These are phyloP conservation scores for Limonium bicolor DNA, from an alignment of 148 eudicot genomes.

Conservation along the genomic window DNA sequence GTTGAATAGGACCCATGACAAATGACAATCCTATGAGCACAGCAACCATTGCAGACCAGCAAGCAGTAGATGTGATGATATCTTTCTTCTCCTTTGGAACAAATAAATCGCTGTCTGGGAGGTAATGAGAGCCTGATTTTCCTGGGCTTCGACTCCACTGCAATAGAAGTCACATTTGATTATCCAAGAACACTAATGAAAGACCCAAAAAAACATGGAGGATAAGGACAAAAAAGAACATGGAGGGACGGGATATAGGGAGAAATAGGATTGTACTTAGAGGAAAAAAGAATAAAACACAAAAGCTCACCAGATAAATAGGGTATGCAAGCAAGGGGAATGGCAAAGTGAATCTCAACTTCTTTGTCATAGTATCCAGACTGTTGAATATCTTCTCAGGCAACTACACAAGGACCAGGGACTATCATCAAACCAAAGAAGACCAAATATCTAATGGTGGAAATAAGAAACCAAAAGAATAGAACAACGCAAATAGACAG, in stretches of 20 bases:
- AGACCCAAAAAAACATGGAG: background rate
- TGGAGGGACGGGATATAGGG: background rate
- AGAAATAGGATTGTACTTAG: background rate
- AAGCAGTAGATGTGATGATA: constrained; percentile 33
- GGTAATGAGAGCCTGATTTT: constrained; percentile 39
- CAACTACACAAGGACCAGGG: constrained; percentile 9
- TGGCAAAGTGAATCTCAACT: constrained; percentile 33
- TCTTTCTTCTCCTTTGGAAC: constrained; percentile 25
- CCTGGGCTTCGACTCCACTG: constrained; percentile 44
- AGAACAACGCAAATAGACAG: background rate
- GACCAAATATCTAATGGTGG: no score
- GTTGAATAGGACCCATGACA: constrained; percentile 29
- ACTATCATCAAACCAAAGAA: background rate
- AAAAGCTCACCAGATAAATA: constrained; percentile 29
- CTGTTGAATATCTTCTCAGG: constrained; percentile 27
- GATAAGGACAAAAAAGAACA: background rate
- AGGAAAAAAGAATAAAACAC: background rate
- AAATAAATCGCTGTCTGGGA: constrained; percentile 38
- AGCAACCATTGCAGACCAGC: constrained; percentile 39
- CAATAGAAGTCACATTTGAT: background rate
- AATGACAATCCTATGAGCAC: constrained; percentile 20
- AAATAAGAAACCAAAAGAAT: constrained; percentile 3
- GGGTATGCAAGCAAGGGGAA: constrained; percentile 48
- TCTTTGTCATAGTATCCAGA: constrained; percentile 17
- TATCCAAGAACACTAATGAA: background rate